phyloP scores from a whole-genome alignment of 495 filamentous ascomycete genomes.

The Beverwykella pulmonaria region DNA sequence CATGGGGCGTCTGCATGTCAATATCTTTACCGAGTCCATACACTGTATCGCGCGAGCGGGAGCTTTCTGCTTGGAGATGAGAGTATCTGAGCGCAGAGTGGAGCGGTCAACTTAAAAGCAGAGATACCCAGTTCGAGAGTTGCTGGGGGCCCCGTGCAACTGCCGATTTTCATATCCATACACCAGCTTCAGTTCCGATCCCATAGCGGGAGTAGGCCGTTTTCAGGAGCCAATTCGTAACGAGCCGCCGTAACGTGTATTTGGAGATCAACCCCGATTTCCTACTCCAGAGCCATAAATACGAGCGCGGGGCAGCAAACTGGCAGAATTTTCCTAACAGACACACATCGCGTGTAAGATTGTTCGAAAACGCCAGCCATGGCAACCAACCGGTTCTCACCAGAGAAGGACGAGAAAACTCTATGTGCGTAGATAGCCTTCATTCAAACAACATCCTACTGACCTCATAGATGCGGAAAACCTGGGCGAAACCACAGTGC shows the following conservation, averaged over 20 bases:
- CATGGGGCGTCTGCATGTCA: neutral
- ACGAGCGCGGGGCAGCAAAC: neutral
- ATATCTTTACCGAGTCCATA: neutral
- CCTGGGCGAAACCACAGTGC: neutral
- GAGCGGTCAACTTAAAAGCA: slow-evolving; percentile 16
- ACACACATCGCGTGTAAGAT: neutral
- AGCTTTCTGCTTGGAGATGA: neutral
- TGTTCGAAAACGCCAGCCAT: neutral
- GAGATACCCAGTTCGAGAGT: slow-evolving; percentile 2
- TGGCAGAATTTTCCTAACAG: neutral
- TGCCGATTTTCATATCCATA: slow-evolving; percentile 23
- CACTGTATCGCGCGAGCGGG: neutral
- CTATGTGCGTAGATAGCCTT: slow-evolving; percentile 7
- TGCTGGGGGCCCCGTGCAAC: slow-evolving; percentile 10
- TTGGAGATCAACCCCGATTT: slow-evolving; percentile 20
- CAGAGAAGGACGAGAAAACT: slow-evolving; percentile 20
- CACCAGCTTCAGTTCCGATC: neutral
- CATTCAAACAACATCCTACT: neutral
- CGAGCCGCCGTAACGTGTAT: slow-evolving; percentile 12
- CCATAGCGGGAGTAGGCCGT: neutral
- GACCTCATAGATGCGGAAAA: slow-evolving; percentile 26
- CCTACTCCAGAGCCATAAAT: slow-evolving; percentile 8
- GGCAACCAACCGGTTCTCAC: neutral
- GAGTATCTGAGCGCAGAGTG: neutral
- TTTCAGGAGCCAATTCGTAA: slow-evolving; percentile 8